phyloP scores from a whole-genome alignment of 2,329 filamentous ascomycete genomes.

The Cordyceps fumosorosea region DNA sequence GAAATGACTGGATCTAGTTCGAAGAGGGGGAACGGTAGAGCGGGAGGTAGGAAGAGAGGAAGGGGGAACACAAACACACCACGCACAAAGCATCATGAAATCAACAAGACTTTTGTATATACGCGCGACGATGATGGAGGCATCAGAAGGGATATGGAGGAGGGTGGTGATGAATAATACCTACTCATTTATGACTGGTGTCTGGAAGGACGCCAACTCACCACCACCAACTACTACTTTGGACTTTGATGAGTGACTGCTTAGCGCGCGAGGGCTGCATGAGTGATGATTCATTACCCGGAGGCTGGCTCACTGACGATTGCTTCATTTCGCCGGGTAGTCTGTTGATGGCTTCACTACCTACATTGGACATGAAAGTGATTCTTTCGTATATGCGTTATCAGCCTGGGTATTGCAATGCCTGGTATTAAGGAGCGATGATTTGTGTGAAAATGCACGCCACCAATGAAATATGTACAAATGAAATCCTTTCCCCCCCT shows the following conservation, averaged over 20 bases:
- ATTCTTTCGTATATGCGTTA: neutral
- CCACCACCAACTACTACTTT: neutral
- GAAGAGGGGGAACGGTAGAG: no score
- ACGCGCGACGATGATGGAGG: neutral
- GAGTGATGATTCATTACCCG: neutral
- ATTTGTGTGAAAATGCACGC: neutral
- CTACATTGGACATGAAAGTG: no score
- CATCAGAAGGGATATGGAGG: neutral
- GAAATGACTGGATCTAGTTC: neutral
- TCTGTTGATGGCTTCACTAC: no score
- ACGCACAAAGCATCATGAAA: neutral
- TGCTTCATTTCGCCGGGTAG: no score
- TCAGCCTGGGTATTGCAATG: neutral
- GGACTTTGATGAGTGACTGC: neutral
- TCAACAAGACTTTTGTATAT: constrained; percentile 5
- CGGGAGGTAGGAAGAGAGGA: no score
- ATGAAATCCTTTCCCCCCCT: no score
- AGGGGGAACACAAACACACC: neutral
- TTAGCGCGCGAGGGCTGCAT: neutral
- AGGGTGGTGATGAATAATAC: constrained; percentile 1
- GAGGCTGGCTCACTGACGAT: no score
- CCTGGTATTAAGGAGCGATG: neutral
- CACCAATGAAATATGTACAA: neutral
- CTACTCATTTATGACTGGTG: neutral
- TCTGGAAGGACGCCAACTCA: neutral